phyloP scores from a whole-genome alignment of 2,329 filamentous ascomycete species.

The Cordyceps cicadae region DNA sequence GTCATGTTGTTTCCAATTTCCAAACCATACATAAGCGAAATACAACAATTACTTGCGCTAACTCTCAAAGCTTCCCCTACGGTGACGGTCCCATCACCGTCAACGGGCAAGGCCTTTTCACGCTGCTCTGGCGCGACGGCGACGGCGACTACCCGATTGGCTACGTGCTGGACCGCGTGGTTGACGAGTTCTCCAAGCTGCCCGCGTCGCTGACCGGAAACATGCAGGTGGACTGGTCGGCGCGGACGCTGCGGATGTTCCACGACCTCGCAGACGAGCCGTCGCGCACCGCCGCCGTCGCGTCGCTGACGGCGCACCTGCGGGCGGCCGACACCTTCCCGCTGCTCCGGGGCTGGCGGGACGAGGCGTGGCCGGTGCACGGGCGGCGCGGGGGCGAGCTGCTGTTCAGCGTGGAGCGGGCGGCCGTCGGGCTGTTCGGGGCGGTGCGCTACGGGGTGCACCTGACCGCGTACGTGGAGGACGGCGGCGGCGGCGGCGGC shows the following conservation, averaged over 20 bases:
- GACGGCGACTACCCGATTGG: constrained; percentile 58
- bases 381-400: constrained; percentile 48
- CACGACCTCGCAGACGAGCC: constrained; percentile 46
- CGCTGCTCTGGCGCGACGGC: constrained; percentile 54
- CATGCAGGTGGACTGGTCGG: constrained; percentile 50
- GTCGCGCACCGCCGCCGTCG: constrained; percentile 51
- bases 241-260: constrained; percentile 57
- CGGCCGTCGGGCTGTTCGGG: constrained; percentile 65
- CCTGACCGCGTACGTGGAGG: constrained; percentile 62
- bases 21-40: background rate
- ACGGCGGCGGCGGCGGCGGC: constrained; percentile 22
- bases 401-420: constrained; percentile 69
- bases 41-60: background rate
- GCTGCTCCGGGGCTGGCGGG: constrained; percentile 68
- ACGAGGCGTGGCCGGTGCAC: constrained; percentile 75
- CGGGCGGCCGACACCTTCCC: constrained; percentile 63
- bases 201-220: constrained; percentile 48
- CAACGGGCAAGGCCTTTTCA: constrained; percentile 54
- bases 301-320: constrained; percentile 56
- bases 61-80: constrained; percentile 63
- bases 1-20: background rate
- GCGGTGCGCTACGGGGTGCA: constrained; percentile 73
- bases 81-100: constrained; percentile 50
- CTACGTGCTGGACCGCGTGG: constrained; percentile 45
- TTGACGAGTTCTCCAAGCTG: constrained; percentile 39